These are phyloP conservation scores for Erysimum cheiranthoides DNA, from an alignment of 345 rosid genomes.

Conservation along the genomic window DNA sequence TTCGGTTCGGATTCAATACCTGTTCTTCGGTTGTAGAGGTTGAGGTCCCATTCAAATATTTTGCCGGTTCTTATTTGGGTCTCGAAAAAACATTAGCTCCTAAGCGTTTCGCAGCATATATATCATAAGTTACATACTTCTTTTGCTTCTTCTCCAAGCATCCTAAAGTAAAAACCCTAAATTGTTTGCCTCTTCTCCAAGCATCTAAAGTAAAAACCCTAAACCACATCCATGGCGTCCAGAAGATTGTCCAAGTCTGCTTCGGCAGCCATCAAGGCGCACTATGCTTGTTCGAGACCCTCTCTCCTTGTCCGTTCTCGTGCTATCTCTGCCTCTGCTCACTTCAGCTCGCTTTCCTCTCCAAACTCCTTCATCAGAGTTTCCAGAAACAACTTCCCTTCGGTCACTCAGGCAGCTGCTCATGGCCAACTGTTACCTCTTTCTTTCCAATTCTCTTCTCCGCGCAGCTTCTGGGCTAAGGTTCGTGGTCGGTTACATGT, in stretches of 20 bases:
- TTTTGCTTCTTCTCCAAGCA: too few relatives aligned
- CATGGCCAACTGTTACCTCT: conserved; percentile 5
- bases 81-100: too few relatives aligned
- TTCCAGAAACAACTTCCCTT: conserved; percentile 4
- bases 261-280: conserved; percentile 10
- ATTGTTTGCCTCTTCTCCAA: too few relatives aligned
- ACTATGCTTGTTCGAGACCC: not conserved
- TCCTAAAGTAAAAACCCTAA: too few relatives aligned
- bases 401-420: not conserved
- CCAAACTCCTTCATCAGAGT: not conserved
- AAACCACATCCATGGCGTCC: conserved; percentile 23
- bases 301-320: conserved; percentile 30
- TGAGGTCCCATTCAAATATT: too few relatives aligned
- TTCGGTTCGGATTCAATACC: too few relatives aligned
- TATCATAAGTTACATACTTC: too few relatives aligned
- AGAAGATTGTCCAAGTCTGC: conserved; percentile 33
- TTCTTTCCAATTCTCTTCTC: conserved; percentile 21
- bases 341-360: conserved; percentile 11
- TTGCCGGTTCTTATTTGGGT: too few relatives aligned
- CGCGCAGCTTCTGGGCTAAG: conserved; percentile 24
- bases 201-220: too few relatives aligned
- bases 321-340: conserved; percentile 25
- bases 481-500: conserved; percentile 14
- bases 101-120: too few relatives aligned
- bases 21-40: too few relatives aligned